Base-by-base conservation (phyloP, 352 stramenopile species). In the Phytophthora sp. region DNA sequence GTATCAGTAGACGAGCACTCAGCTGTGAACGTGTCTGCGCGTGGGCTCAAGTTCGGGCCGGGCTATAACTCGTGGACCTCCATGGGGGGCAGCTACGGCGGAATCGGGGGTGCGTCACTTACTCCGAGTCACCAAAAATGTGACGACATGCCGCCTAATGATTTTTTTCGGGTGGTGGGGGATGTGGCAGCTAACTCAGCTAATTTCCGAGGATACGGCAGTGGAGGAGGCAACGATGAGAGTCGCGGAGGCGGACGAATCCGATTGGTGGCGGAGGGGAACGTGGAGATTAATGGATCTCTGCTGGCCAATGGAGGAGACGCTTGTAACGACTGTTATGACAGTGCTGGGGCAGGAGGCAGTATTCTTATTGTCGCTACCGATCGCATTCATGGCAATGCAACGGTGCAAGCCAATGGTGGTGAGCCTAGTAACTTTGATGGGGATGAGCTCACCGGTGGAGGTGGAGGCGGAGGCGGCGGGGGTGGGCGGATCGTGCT, bases 121-220 rank as follows among this genome's bases (percentile, higher is more conserved):
- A 79, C 76, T 3, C 51, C 50, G 2, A 27, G 60, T 11, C 42
- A 74, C 11, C 52, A 51, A 0, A 80, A 63, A 12, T 96, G 88
- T 56, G 83, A 91, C 8, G 69, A 80, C 8, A 47, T 93, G 9
- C 60, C 63, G 1, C 44, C 68, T 8, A 89, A 94, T 57, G 71
- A 76, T 36, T 93, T 90, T 44, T 89, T 84, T 33, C 72, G 79
- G 13, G 71, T 73, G 8, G 87, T 96, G 36, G 88, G 88, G 1
- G 82, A 90, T 60, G 76, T 87, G 1, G 66, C 57, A 3, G 88
- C 74, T 0, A 66, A 81, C 21, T 46, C 65, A 18, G 74, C 73
- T 18, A 88, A 90, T 57, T 96, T 96, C 52, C 82, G 83, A 65
- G 88, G 84, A 12, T 96, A 94, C 63, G 88, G 88, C 3, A 96